Evolutionary conservation across 2,329 filamentous ascomycete genomes (phyloP).

Genomic region (Beauveria sp.): DNA sequence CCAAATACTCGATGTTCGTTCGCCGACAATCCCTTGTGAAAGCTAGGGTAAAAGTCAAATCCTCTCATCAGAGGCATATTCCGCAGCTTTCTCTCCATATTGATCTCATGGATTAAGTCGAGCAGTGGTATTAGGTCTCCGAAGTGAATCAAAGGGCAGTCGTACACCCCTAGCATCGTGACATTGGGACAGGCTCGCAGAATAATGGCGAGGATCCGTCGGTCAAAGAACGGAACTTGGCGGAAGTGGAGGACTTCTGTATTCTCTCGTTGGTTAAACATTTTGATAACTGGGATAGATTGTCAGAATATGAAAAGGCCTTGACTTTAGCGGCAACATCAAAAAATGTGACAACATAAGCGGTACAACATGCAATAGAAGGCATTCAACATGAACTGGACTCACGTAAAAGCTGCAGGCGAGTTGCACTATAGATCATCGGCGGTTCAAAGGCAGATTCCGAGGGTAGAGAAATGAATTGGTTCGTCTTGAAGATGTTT

Average conservation of each 20-base stretch:
- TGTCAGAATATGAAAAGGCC: neutral
- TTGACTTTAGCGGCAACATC: neutral
- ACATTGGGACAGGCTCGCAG: conserved; percentile 25
- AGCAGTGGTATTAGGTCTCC: conserved; percentile 27
- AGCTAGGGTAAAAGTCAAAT: conserved; percentile 29
- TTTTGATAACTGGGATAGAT: conserved; percentile 17
- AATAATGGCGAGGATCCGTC: conserved; percentile 27
- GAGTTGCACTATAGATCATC: conserved; percentile 11
- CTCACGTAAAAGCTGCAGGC: conserved; percentile 14
- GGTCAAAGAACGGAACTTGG: conserved; percentile 24
- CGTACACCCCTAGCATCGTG: conserved; percentile 28
- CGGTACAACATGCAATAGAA: neutral
- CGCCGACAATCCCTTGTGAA: conserved; percentile 21
- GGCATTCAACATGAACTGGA: conserved; percentile 10
- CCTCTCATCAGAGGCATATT: conserved; percentile 16
- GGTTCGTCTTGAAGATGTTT: conserved; percentile 14
- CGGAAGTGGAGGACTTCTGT: conserved; percentile 24
- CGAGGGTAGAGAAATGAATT: conserved; percentile 11
- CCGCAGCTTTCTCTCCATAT: conserved; percentile 16
- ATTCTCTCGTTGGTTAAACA: conserved; percentile 14
- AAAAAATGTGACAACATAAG: neutral
- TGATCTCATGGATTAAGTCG: conserved; percentile 30
- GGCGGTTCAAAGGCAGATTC: conserved; percentile 12
- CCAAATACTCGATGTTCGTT: conserved; percentile 19
- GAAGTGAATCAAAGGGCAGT: conserved; percentile 30